A percentile compares a stretch with the other conserved stretches of the same genome.
Conservation (phyloP, 108 stramenopile species). For the Phaeodactylum tricornutum region DNA sequence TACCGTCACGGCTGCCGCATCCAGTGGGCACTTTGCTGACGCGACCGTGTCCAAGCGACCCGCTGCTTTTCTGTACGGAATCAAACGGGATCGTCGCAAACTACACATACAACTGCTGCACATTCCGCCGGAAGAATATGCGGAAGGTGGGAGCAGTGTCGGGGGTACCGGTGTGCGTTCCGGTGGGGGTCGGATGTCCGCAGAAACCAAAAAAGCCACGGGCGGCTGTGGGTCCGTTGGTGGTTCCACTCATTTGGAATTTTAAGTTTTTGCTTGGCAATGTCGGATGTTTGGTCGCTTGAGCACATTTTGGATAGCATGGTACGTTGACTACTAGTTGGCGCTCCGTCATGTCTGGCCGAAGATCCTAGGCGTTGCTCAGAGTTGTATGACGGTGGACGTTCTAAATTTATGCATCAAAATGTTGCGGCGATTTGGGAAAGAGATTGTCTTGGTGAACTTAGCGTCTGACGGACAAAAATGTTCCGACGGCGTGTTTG, state of each 20-base stretch:
- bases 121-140: conserved; percentile 72
- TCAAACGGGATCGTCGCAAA: conserved; percentile 79
- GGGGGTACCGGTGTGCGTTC: conserved; percentile 32
- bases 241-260: conserved; percentile 35
- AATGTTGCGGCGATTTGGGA: background rate
- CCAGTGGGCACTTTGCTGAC: conserved; percentile 49
- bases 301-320: conserved; percentile 2
- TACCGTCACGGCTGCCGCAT: conserved; percentile 33
- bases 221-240: conserved; percentile 22
- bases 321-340: background rate
- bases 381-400: background rate
- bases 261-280: background rate
- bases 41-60: conserved; percentile 49
- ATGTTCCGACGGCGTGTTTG: conserved; percentile 1
- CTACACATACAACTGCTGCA: conserved; percentile 65
- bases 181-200: conserved; percentile 17
- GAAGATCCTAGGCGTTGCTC: conserved; percentile 10
- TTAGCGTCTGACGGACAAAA: background rate
- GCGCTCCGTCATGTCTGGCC: background rate
- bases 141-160: conserved; percentile 27
- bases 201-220: background rate
- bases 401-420: background rate
- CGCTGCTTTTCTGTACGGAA: conserved; percentile 52
- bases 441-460: background rate
- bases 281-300: no score